Evolutionary conservation across 768 basidiomycete genomes (phyloP).

Genomic region (Lactarius tabidus): DNA sequence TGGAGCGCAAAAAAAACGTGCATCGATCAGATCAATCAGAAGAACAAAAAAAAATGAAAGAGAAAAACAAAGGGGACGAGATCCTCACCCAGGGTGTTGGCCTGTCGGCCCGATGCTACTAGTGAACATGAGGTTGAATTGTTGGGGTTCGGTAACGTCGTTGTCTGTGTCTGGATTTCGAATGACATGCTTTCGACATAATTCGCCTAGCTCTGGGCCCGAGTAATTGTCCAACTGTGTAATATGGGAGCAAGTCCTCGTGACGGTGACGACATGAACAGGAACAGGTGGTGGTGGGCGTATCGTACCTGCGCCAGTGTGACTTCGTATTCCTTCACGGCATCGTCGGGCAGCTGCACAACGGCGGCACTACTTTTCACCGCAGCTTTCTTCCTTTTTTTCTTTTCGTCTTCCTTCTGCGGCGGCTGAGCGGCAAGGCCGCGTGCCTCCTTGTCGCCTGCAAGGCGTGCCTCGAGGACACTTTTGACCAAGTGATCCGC

Average conservation of each 20-base stretch:
- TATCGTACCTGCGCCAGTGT: conserved; percentile 80
- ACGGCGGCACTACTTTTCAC: conserved; percentile 60
- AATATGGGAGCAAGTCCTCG: conserved; percentile 10
- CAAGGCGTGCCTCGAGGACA: conserved; percentile 86
- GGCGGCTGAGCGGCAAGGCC: conserved; percentile 58
- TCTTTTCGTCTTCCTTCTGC: conserved; percentile 51
- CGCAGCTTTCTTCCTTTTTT: conserved; percentile 77
- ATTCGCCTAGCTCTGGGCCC: conserved; percentile 82
- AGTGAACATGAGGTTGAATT: conserved; percentile 99
- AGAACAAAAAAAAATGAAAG: background rate
- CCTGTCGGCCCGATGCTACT: conserved; percentile 97
- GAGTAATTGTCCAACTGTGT: conserved; percentile 92
- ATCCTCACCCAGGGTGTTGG: conserved; percentile 82
- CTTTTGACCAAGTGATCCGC: conserved; percentile 95
- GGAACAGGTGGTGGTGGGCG: background rate
- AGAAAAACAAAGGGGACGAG: background rate
- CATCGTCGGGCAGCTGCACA: conserved; percentile 66
- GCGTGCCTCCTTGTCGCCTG: conserved; percentile 86
- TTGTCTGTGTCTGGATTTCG: conserved; percentile 91
- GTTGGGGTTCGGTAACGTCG: conserved; percentile 86
- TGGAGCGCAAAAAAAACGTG: conserved; percentile 30
- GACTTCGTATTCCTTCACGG: conserved; percentile 71
- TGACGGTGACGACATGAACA: conserved; percentile 16
- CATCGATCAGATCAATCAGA: conserved; percentile 7
- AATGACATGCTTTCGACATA: conserved; percentile 77